phyloP scores from a whole-genome alignment of 1,284 basidiomycete species.

The Coniferiporia sulphurascens region DNA sequence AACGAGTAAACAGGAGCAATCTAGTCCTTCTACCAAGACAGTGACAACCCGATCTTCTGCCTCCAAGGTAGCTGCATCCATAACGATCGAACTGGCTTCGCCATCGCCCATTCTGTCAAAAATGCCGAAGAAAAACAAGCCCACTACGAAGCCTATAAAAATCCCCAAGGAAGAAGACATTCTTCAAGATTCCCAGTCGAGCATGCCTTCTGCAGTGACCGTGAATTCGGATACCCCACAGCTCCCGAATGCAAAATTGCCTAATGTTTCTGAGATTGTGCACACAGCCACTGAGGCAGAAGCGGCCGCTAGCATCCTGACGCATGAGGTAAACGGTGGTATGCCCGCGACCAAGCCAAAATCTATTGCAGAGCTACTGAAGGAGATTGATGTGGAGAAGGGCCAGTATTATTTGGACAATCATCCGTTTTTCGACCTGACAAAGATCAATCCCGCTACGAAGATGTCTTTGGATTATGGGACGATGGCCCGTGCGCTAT shows the following conservation, averaged over 20 bases:
- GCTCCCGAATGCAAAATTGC: conserved; percentile 31
- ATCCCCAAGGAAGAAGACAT: conserved; percentile 55
- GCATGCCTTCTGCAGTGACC: conserved; percentile 39
- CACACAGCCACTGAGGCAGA: conserved; percentile 24
- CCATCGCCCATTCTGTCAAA: conserved; percentile 73
- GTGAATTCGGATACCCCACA: conserved; percentile 37
- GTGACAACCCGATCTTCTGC: conserved; percentile 19
- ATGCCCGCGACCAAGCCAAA: conserved; percentile 36
- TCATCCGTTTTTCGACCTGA: conserved; percentile 69
- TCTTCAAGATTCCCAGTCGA: conserved; percentile 38
- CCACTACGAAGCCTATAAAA: conserved; percentile 52
- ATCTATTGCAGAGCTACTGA: conserved; percentile 54
- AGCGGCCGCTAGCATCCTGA: conserved; percentile 46
- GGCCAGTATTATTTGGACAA: conserved; percentile 59
- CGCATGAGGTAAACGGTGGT: conserved; percentile 56
- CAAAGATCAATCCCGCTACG: conserved; percentile 62
- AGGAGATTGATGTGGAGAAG: conserved; percentile 56
- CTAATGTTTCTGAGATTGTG: conserved; percentile 14
- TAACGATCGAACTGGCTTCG: conserved; percentile 31
- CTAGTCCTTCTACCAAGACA: conserved; percentile 22
- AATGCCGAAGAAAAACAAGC: conserved; percentile 76
- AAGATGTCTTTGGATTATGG: conserved; percentile 77
- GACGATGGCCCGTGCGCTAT: conserved; percentile 77
- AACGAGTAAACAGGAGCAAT: conserved; percentile 19
- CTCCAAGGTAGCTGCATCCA: conserved; percentile 19